Evolutionary conservation across 1,284 basidiomycete genomes (phyloP).

Genomic region (Puccinia horiana): DNA sequence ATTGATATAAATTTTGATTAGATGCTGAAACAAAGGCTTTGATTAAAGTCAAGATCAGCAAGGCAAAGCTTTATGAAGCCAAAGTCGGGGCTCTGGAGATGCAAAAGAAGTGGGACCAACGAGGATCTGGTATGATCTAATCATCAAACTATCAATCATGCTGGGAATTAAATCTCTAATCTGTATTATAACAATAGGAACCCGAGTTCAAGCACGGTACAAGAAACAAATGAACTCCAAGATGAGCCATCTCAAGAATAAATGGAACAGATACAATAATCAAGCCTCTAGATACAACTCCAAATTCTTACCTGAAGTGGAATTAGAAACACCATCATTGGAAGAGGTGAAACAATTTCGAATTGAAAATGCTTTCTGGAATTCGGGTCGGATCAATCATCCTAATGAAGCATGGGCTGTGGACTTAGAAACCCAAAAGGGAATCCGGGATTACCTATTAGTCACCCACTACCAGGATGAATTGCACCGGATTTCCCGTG

Average conservation of each 20-base stretch:
- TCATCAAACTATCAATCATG: not conserved
- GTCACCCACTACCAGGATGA: not conserved
- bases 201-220: not conserved
- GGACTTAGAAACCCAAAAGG: not conserved
- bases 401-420: constrained; percentile 6
- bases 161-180: not conserved
- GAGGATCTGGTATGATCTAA: not conserved
- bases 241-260: not conserved
- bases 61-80: constrained; percentile 16
- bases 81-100: constrained; percentile 13
- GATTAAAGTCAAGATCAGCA: not conserved
- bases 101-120: constrained; percentile 13
- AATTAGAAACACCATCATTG: not conserved
- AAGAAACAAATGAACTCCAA: constrained; percentile 22
- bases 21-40: constrained; percentile 14
- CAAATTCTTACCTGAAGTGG: not conserved
- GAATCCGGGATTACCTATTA: not conserved
- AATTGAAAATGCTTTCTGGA: not conserved
- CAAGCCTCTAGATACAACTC: not conserved
- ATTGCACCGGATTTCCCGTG: not conserved
- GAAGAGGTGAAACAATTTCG: not conserved
- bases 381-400: not conserved
- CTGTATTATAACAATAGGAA: not conserved
- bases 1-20: not conserved
- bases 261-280: not conserved